Evolutionary conservation across 495 filamentous ascomycete genomes (phyloP), one percentile per base, ranked within the genome.

Genomic region (Chaetomidium leptoderma): DNA sequence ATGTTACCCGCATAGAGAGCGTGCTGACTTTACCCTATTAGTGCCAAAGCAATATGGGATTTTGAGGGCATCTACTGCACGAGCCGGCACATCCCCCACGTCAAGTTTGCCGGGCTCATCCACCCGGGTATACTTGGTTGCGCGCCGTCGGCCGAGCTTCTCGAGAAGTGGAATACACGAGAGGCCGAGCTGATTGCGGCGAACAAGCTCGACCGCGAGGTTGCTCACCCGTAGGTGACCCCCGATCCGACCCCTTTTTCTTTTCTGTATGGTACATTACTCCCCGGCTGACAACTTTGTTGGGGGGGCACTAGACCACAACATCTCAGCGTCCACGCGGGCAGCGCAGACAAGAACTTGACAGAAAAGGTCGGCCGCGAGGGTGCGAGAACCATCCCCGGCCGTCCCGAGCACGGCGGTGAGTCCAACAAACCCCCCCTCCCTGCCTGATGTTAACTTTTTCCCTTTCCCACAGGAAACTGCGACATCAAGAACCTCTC

Each of bases 21-120:
- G n/a, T n/a, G n/a, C n/a, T n/a, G n/a, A n/a, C n/a, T n/a, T 21
- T n/a, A 1, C 32, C 19, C n/a, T 17, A 2, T 3, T 61, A 88
- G 86, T n/a, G 90, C 89, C 16, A 93, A 93, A 67, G 92, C 92
- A 0, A 96, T 97, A 66, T 97, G 92, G 92, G 92, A 96, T 66
- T 96, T 97, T 60, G 91, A 96, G 66, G 92, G 92, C 57, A 96
- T 97, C 65, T 91, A 87, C 74, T 93, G 89, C 77, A 88, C 88
- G 24, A 91, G 87, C 11, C 83, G 92, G 0, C 92, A 97, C 70
- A 92, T 97, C 63, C 92, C 92, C 0, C 82, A 86, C 61, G 89
- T 96, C 55, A 86, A 88, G 53, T 96, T 95, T 67, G 81, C 90
- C 13, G 91, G 91, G n/a, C 75, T 96, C 35, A 96, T 97, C 67